These are phyloP conservation scores for Candida pseudoviswanathii DNA, from an alignment of 1,139 yeast genomes.

Conservation along the genomic window DNA sequence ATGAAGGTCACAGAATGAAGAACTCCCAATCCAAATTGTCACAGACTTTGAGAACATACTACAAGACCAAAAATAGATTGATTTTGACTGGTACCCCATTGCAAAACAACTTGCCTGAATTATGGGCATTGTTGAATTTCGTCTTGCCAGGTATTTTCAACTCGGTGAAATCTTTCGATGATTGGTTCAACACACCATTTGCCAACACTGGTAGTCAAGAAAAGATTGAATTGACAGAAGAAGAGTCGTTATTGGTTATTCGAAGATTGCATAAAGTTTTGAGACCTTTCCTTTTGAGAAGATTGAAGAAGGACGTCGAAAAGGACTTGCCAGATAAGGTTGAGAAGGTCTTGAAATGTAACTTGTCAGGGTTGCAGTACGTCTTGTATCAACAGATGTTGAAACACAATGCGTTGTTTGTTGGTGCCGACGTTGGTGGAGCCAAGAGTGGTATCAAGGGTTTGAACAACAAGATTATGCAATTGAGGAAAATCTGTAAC, in stretches of 20 bases:
- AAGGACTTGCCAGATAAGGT: conserved; percentile 95
- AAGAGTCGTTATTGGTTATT: conserved; percentile 90
- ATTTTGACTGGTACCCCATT: conserved; percentile 88
- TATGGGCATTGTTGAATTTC: conserved; percentile 81
- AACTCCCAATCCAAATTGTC: conserved; percentile 76
- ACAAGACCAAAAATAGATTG: conserved; percentile 73
- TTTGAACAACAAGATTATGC: conserved; percentile 92
- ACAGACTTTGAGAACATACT: conserved; percentile 67
- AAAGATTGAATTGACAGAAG: conserved; percentile 79
- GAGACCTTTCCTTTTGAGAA: conserved; percentile 90
- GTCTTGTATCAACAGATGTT: conserved; percentile 80
- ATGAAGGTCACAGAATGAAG: conserved; percentile 90
- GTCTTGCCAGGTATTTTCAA: conserved; percentile 80
- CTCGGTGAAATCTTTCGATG: conserved; percentile 83
- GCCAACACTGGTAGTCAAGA: conserved; percentile 83
- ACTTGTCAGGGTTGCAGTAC: conserved; percentile 84
- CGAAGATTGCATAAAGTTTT: conserved; percentile 95
- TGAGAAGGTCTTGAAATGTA: conserved; percentile 93
- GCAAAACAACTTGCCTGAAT: conserved; percentile 81
- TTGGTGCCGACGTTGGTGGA: conserved; percentile 48
- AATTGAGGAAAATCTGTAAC: conserved; percentile 91
- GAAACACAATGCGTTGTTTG: conserved; percentile 60
- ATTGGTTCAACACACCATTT: conserved; percentile 86
- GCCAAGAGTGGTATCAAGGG: conserved; percentile 64
- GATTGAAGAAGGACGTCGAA: conserved; percentile 96